Percentiles rank a stretch among this genome's conserved stretches.
These are phyloP conservation scores for Lyophyllum atratum DNA, from an alignment of 768 basidiomycete genomes.

Conservation along the genomic window DNA sequence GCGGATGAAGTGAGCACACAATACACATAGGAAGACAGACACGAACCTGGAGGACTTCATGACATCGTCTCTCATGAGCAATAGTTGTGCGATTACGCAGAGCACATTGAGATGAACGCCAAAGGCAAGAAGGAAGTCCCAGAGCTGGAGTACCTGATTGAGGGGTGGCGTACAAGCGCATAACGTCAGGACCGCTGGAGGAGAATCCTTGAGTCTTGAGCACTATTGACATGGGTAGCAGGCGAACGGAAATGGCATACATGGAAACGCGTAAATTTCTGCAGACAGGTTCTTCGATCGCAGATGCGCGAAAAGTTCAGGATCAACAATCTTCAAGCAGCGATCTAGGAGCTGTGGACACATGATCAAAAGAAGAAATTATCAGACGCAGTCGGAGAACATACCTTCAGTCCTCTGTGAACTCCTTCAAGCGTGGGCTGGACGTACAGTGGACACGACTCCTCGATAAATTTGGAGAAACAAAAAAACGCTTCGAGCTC, in stretches of 20 bases:
- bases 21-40: background rate
- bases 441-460: conserved; percentile 93
- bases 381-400: background rate
- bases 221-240: background rate
- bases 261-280: conserved; percentile 97
- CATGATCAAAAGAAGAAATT: background rate
- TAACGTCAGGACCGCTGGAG: conserved; percentile 83
- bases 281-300: conserved; percentile 91
- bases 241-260: conserved; percentile 44
- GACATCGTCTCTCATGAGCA: conserved; percentile 88
- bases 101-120: conserved; percentile 96
- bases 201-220: conserved; percentile 2
- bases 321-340: conserved; percentile 90
- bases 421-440: conserved; percentile 96
- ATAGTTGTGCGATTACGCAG: conserved; percentile 93
- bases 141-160: conserved; percentile 90
- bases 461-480: conserved; percentile 95
- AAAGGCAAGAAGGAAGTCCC: conserved; percentile 97
- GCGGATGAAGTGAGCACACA: conserved; percentile 1
- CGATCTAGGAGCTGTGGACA: conserved; percentile 78
- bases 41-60: conserved; percentile 83
- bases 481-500: conserved; percentile 98
- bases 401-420: conserved; percentile 89
- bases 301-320: conserved; percentile 78
- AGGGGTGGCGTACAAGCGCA: conserved; percentile 97